Base-by-base conservation (phyloP, 2,329 filamentous ascomycete species). In the Trichoderma koningii region DNA sequence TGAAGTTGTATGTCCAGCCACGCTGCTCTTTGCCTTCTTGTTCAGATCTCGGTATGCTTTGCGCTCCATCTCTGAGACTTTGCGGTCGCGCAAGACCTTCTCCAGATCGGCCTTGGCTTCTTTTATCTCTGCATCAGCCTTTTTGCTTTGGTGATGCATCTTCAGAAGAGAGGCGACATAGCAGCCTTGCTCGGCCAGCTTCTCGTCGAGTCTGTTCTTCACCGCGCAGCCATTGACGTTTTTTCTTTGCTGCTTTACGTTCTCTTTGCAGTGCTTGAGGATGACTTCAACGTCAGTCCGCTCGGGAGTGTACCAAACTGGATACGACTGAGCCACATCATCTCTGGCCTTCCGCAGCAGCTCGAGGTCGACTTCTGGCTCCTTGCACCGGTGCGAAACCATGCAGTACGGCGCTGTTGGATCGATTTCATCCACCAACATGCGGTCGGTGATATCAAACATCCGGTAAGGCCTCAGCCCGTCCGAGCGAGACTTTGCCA, bases 331-430 rank as follows among this genome's bases (percentile, higher is more conserved):
- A 9, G 47, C 14, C 10, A 47, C 38, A 17, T 57, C 47, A 19
- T 45, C 14, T 34, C 21, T 51, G 5, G 44, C 47, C 7, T 19
- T 56, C 38, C 19, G 61, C 26, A 64, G 23, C 26, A 55, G 52
- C 41, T 60, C 44, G 6, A 64, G 61, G n/a, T 57, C 23, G 17
- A 57, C 52, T 41, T 66, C 60, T 1, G 60, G 61, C 3, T 63
- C 65, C 15, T 64, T 66, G 60, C 65, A 66, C 19, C 61, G 60
- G 34, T 66, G 65, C 0, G 65, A 66, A n/a, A 66, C 51, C 52
- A 64, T 66, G 15, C 61, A 56, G 26, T 66, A 66, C 7, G 52
- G 61, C 3, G 52, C 65, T 34, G 63, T 45, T 12, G 55, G 19
- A 50, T 59, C 63, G 30, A 65, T 59, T 0, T 45, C 28, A 5